These are phyloP conservation scores for Lichtheimia ornata DNA, from an alignment of 371 early-diverging fungal species.

Conservation along the genomic window DNA sequence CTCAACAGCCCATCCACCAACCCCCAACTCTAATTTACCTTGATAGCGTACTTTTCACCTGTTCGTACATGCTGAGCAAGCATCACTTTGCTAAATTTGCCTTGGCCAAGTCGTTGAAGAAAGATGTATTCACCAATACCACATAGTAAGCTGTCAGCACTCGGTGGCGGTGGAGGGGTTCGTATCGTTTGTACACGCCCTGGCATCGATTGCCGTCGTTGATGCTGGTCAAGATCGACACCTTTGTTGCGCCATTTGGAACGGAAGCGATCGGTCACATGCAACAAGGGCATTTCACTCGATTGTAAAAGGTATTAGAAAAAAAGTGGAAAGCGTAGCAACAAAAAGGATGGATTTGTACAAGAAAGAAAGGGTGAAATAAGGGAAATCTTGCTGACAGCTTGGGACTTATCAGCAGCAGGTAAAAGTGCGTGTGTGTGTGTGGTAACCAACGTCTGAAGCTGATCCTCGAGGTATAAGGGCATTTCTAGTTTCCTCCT, in stretches of 20 bases:
- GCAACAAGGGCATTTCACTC: conserved; percentile 30
- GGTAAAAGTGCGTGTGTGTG: too few relatives aligned
- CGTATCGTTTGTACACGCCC: conserved; percentile 1
- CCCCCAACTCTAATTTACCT: conserved; percentile 21
- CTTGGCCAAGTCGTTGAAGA: conserved; percentile 80
- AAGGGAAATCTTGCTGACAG: background rate
- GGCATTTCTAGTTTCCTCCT: background rate
- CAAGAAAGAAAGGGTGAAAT: background rate
- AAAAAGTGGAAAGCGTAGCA: conserved; percentile 11
- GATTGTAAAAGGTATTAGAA: background rate
- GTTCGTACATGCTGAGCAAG: conserved; percentile 79
- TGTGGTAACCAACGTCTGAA: too few relatives aligned
- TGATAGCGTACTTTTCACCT: conserved; percentile 56
- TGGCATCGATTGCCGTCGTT: background rate
- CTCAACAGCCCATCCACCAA: background rate
- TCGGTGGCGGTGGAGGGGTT: conserved; percentile 24
- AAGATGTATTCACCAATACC: conserved; percentile 82
- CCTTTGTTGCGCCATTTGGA: conserved; percentile 28
- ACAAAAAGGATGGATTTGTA: background rate
- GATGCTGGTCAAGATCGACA: conserved; percentile 4
- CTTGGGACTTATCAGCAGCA: too few relatives aligned
- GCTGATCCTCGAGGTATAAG: conserved; percentile 2
- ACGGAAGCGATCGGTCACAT: conserved; percentile 34
- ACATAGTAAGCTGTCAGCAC: conserved; percentile 56
- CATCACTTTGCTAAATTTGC: conserved; percentile 89